phyloP scores from a whole-genome alignment of 176 grass and related monocot genomes.

The Dendrocalamus sinicus region DNA sequence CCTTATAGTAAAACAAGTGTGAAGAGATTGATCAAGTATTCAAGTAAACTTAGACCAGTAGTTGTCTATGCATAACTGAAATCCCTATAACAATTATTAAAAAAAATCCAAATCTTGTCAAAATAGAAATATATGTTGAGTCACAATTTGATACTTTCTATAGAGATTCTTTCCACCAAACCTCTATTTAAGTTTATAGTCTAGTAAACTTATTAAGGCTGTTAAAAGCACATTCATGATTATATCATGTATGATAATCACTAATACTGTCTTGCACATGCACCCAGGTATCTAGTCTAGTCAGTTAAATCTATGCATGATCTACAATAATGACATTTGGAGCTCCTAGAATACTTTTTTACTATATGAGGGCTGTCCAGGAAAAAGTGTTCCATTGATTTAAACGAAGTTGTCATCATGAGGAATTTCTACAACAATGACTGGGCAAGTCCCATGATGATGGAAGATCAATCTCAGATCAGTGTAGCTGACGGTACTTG shows the following conservation, averaged over 20 bases:
- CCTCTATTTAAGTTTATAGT: conserved; percentile 7
- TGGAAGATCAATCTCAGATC: background rate
- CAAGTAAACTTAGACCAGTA: background rate
- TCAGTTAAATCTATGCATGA: conserved; percentile 2
- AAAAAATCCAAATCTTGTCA: background rate
- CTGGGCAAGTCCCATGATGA: background rate
- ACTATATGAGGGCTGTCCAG: background rate
- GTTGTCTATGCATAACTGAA: conserved; percentile 2
- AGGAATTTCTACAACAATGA: background rate
- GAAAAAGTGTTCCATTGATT: background rate
- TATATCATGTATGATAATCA: background rate
- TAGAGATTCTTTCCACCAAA: background rate
- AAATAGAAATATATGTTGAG: background rate
- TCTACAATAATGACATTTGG: background rate
- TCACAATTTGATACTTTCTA: background rate
- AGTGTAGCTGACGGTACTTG: background rate
- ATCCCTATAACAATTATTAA: background rate
- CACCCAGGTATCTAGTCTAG: background rate
- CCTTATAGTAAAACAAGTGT: conserved; percentile 12
- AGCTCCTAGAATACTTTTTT: background rate
- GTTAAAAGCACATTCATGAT: background rate
- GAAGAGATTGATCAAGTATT: background rate
- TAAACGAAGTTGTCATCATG: background rate
- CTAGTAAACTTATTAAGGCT: background rate
- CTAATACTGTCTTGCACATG: background rate